Evolutionary conservation across 2,329 filamentous ascomycete genomes (phyloP), one percentile per base, ranked within the genome.

Genomic region (Herpotrichia juniperi): DNA sequence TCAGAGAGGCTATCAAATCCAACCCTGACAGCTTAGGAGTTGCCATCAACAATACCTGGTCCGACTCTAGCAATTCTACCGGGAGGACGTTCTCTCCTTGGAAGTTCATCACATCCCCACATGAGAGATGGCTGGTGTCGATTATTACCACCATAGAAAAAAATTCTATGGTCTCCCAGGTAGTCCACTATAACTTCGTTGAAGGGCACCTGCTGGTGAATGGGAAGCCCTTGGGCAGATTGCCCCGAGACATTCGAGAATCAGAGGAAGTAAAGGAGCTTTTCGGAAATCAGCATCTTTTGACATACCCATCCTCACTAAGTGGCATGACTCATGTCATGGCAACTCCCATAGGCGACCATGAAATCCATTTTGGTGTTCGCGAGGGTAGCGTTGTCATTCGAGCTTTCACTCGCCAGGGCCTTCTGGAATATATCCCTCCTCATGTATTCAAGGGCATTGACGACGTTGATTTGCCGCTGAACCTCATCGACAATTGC

Each of bases 361-460:
- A 80, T 55, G 56, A 75, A 3, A 71, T 88, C 2, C 82, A 88
- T 56, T 61, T 88, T 45, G 83, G 84, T 0, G 73, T 76, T 19
- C 72, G 77, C 0, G 50, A 68, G 3, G 61, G 64, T 0, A 24
- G 53, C 0, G 61, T 81, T 0, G 55, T 83, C 0, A 74, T 86
- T 5, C 72, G 75, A 31, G 78, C 78, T 1, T 54, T 55, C 1
- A 61, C 53, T 11, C 5, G 34, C 9, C 6, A 53, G 2, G 42
- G 50, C 1, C 22, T 74, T 0, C 58, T 73, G 2, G 74, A 78
- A 50, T 59, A 66, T 2, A 50, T 80, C 30, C 72, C 72, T 0
- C 35, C 53, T 2, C 11, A 43, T 1, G 26, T 72, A 0, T 72
- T 79, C 26, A 14, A 30, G 4, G 42, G 47, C 4, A 32, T n/a